Conservation (phyloP, 78 protist genomes). For the Diacronema lutheri region DNA sequence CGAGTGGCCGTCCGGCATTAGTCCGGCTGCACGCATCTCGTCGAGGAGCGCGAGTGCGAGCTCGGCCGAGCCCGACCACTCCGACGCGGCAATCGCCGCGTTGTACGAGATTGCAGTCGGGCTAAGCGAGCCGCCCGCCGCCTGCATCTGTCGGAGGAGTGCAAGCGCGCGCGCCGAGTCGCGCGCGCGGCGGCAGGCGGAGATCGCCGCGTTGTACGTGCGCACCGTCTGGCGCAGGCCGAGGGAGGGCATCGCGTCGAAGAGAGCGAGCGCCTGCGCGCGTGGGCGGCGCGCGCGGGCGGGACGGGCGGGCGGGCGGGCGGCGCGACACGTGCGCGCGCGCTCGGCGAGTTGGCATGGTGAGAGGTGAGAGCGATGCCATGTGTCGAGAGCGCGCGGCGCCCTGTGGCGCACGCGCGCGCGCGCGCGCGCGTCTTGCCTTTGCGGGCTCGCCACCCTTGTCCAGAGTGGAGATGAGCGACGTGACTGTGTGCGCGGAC, state of each 20-base stretch:
- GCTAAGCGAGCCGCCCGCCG: background rate
- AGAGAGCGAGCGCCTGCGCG: background rate
- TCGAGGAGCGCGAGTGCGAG: background rate
- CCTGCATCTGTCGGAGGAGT: background rate
- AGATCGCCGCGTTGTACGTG: background rate
- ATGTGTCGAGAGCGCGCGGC: no score
- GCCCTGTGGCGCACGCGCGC: no score
- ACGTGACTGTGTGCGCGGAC: background rate
- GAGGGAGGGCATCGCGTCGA: background rate
- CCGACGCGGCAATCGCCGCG: slow-evolving; percentile 11
- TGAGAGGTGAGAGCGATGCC: no score
- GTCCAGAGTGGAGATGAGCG: background rate
- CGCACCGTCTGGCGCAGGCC: background rate
- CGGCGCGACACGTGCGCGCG: no score
- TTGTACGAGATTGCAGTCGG: background rate
- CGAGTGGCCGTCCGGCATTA: background rate
- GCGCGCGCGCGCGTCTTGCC: no score
- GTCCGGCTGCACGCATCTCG: background rate
- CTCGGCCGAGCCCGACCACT: slow-evolving; percentile 1
- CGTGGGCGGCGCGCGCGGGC: no score
- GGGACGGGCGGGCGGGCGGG: no score
- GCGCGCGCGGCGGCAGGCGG: background rate
- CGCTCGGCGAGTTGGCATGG: no score
- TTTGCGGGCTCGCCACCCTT: background rate
- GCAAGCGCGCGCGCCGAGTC: background rate